Evolutionary conservation across 1,284 basidiomycete genomes (phyloP).

Genomic region (Kwoniella shivajii): DNA sequence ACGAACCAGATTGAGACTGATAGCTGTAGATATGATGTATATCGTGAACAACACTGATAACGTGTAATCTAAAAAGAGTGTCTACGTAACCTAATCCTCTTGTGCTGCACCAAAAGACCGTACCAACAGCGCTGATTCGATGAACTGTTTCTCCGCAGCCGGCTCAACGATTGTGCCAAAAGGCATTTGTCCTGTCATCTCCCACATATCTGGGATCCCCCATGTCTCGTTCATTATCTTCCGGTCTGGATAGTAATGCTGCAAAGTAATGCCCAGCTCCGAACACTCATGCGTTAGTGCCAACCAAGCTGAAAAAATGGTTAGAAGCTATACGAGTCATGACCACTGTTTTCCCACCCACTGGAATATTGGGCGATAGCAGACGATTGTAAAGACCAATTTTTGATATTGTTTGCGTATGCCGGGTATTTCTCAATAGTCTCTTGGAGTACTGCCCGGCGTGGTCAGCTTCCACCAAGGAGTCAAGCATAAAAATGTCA

Average conservation of each 20-base stretch:
- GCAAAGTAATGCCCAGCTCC: conserved; percentile 8
- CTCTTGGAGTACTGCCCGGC: conserved; percentile 6
- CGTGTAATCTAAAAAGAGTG: no score
- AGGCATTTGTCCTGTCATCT: conserved; percentile 20
- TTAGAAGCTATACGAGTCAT: background rate
- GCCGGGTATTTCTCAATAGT: conserved; percentile 8
- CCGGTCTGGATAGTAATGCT: conserved; percentile 17
- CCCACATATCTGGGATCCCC: conserved; percentile 11
- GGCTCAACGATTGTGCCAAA: conserved; percentile 8
- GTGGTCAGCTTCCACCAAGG: no score
- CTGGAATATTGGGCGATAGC: conserved; percentile 17
- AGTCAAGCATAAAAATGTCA: background rate
- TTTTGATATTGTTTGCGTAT: conserved; percentile 3
- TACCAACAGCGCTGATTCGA: no score
- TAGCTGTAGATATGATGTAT: no score
- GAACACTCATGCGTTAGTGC: background rate
- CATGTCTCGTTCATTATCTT: conserved; percentile 2
- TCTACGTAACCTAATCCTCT: no score
- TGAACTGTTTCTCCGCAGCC: background rate
- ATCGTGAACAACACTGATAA: no score
- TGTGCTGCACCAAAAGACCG: no score
- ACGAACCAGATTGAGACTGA: no score
- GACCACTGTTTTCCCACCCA: background rate
- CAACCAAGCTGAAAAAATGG: conserved; percentile 1
- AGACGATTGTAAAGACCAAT: conserved; percentile 14